These are phyloP conservation scores for Arthrobotrys sphaeroides DNA, from an alignment of 2,329 filamentous ascomycete genomes.

Conservation along the genomic window DNA sequence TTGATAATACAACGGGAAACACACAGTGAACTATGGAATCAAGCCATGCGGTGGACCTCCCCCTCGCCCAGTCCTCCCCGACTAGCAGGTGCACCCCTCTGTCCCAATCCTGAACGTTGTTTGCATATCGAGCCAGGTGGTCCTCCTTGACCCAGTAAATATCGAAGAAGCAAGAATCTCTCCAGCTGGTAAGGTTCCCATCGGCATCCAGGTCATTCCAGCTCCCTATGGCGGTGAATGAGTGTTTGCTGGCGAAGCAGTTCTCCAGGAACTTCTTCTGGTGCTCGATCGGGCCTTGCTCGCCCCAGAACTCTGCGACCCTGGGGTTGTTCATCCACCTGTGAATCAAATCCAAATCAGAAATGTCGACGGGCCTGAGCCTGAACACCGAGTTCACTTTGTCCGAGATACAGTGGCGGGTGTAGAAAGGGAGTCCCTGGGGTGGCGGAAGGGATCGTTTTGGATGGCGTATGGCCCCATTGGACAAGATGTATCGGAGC, in stretches of 20 bases:
- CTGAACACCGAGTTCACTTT: constrained; percentile 80
- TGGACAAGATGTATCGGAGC: constrained; percentile 80
- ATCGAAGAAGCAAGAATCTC: constrained; percentile 80
- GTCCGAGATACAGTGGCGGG: constrained; percentile 78
- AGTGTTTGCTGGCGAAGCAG: constrained; percentile 74
- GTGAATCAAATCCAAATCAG: constrained; percentile 75
- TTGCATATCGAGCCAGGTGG: constrained; percentile 72
- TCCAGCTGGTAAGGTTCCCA: constrained; percentile 39
- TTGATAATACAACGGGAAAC: constrained; percentile 69
- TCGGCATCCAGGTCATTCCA: constrained; percentile 70
- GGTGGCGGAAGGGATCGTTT: constrained; percentile 86
- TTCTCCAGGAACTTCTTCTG: constrained; percentile 75
- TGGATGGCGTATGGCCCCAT: constrained; percentile 79
- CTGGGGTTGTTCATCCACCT: constrained; percentile 89
- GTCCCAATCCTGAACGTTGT: constrained; percentile 79
- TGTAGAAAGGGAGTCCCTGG: constrained; percentile 91
- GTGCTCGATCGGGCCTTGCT: constrained; percentile 66
- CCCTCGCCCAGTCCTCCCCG: constrained; percentile 90
- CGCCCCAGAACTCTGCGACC: constrained; percentile 85
- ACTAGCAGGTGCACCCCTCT: constrained; percentile 87
- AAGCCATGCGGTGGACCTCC: constrained; percentile 81
- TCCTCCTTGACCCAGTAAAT: constrained; percentile 99
- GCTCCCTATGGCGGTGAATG: constrained; percentile 88
- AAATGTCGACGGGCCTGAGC: constrained; percentile 69
- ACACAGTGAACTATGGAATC: constrained; percentile 88